phyloP scores from a whole-genome alignment of 228 moss, liverwort and hornwort genomes.

The Sphagnum magellanicum region DNA sequence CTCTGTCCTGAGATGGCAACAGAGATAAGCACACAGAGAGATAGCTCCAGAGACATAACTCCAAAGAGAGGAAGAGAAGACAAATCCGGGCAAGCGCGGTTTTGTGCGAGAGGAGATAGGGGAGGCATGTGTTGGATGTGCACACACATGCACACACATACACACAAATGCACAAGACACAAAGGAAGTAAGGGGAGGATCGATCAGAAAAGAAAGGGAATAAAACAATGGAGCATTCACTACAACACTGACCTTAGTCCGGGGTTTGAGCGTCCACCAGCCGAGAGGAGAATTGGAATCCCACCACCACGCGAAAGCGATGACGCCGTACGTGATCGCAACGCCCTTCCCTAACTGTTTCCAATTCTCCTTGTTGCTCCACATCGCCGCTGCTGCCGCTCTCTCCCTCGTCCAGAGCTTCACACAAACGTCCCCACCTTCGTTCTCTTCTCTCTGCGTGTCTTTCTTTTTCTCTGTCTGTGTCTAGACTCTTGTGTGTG shows the following conservation, averaged over 20 bases:
- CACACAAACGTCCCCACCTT: no score
- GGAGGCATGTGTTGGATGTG: not conserved
- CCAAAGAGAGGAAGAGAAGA: not conserved
- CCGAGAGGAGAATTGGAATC: constrained; percentile 72
- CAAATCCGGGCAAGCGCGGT: not conserved
- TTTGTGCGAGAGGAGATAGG: not conserved
- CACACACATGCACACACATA: no score
- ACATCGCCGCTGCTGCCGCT: constrained; percentile 16
- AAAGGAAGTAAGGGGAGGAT: not conserved
- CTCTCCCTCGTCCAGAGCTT: not conserved
- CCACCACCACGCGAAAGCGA: constrained; percentile 87
- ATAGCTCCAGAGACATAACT: not conserved
- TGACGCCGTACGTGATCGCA: constrained; percentile 47
- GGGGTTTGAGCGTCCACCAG: constrained; percentile 93
- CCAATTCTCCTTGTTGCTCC: constrained; percentile 28
- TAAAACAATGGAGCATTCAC: not conserved
- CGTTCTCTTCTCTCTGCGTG: no score
- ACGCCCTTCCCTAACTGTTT: constrained; percentile 68
- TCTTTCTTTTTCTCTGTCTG: no score
- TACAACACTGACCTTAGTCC: constrained; percentile 47
- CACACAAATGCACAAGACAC: no score
- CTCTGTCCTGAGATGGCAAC: no score
- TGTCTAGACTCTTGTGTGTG: no score
- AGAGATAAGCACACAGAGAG: not conserved
- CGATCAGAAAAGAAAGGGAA: not conserved